Percentiles rank a stretch among this genome's conserved stretches.
These are phyloP conservation scores for Aspergillus ochraceoroseus DNA, from an alignment of 2,329 filamentous ascomycete species.

Conservation along the genomic window DNA sequence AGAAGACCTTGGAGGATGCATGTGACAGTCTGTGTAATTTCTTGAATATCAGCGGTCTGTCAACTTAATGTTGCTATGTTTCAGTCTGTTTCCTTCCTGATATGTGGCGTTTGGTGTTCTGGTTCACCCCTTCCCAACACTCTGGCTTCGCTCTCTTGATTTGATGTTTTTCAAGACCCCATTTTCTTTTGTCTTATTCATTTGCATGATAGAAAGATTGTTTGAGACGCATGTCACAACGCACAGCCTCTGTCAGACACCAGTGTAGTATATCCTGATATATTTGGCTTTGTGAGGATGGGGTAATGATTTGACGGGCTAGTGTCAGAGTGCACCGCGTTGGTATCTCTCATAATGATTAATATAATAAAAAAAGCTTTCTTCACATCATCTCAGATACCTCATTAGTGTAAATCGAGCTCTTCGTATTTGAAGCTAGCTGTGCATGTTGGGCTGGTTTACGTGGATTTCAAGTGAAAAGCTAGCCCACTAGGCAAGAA, in stretches of 20 bases:
- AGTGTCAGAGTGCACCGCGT: too few relatives aligned
- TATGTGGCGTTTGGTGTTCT: slow-evolving; percentile 6
- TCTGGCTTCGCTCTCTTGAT: slow-evolving; percentile 3
- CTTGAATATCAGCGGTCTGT: slow-evolving; percentile 31
- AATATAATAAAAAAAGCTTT: too few relatives aligned
- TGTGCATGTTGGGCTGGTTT: too few relatives aligned
- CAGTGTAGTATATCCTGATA: neutral
- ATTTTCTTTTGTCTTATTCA: too few relatives aligned
- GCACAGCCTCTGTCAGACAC: neutral
- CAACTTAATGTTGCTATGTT: slow-evolving; percentile 16
- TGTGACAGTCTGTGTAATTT: slow-evolving; percentile 39
- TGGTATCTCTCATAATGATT: too few relatives aligned
- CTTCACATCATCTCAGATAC: too few relatives aligned
- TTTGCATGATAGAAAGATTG: slow-evolving; percentile 17
- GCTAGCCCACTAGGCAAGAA: too few relatives aligned
- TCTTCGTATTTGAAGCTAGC: too few relatives aligned
- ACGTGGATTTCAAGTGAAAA: too few relatives aligned
- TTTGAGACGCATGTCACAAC: neutral
- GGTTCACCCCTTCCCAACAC: slow-evolving; percentile 7
- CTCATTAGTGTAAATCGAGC: too few relatives aligned
- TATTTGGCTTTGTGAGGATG: neutral
- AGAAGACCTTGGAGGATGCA: slow-evolving; percentile 37
- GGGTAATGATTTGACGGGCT: too few relatives aligned
- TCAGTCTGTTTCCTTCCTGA: neutral
- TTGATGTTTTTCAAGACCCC: too few relatives aligned